Evolutionary conservation across 352 stramenopile genomes (phyloP).

Genomic region (Phytophthora idaei): DNA sequence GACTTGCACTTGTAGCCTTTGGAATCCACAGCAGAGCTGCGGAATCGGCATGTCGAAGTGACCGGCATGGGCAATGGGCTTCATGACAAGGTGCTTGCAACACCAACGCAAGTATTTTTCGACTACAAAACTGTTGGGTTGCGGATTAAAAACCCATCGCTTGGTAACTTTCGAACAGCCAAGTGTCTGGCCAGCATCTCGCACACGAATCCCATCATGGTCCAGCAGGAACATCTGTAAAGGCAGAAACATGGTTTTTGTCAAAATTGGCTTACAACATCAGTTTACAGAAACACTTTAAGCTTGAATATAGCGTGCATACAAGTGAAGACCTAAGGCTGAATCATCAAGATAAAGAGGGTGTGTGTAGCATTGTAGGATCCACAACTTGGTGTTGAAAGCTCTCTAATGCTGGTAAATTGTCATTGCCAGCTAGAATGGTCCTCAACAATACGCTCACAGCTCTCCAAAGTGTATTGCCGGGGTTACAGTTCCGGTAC

Average conservation of each 20-base stretch:
- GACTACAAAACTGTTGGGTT: slow-evolving; percentile 4
- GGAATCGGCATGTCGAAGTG: background rate
- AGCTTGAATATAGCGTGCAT: too few relatives aligned
- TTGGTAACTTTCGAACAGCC: slow-evolving; percentile 27
- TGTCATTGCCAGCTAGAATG: too few relatives aligned
- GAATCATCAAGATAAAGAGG: too few relatives aligned
- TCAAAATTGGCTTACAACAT: slow-evolving; percentile 6
- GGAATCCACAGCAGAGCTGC: too few relatives aligned
- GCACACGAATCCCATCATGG: slow-evolving; percentile 22
- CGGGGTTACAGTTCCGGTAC: too few relatives aligned
- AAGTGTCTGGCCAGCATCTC: slow-evolving; percentile 2
- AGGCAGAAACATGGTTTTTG: slow-evolving; percentile 12
- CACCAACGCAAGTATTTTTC: background rate
- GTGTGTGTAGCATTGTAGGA: too few relatives aligned
- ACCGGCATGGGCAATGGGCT: background rate
- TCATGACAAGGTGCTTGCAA: background rate
- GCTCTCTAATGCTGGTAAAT: too few relatives aligned
- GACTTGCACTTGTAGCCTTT: slow-evolving; percentile 24
- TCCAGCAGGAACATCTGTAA: slow-evolving; percentile 26
- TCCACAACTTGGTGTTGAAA: too few relatives aligned
- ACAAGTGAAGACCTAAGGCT: too few relatives aligned
- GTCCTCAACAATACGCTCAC: too few relatives aligned
- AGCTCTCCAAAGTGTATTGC: too few relatives aligned
- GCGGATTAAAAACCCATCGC: slow-evolving; percentile 15
- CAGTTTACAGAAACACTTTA: background rate